Evolutionary conservation across 257 asterid genomes (phyloP).

Genomic region (Petunia secreta): DNA sequence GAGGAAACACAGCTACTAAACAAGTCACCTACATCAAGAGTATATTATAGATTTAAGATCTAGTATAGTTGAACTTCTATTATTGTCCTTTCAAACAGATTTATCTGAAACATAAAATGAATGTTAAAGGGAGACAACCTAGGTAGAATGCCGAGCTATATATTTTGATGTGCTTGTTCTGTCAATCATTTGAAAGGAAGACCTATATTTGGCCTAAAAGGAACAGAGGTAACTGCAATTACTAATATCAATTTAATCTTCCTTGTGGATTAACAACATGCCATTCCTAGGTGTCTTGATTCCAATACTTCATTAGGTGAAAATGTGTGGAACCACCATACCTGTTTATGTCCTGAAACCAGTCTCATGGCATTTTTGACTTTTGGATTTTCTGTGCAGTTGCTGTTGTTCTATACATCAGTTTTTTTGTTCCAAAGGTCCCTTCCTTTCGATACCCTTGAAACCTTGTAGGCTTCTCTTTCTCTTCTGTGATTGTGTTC

Average conservation of each 20-base stretch:
- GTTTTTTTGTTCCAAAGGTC: no score
- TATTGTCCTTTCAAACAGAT: not conserved
- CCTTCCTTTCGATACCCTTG: no score
- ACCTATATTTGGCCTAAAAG: not conserved
- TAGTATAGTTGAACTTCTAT: not conserved
- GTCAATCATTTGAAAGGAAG: not conserved
- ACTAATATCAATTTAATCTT: not conserved
- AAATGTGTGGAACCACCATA: not conserved
- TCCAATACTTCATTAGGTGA: not conserved
- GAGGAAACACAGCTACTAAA: not conserved
- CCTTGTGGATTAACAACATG: not conserved
- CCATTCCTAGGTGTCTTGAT: not conserved
- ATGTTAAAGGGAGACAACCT: not conserved
- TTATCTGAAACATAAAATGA: not conserved
- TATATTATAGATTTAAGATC: not conserved
- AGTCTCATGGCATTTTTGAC: not conserved
- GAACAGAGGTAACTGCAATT: not conserved
- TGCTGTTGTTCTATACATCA: no score
- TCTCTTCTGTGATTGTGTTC: no score
- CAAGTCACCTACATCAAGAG: not conserved
- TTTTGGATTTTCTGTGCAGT: not conserved
- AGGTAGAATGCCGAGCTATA: not conserved
- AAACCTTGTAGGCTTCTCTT: no score
- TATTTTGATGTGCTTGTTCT: slow-evolving; percentile 9
- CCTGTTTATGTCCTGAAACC: not conserved